Evolutionary conservation across 1,284 basidiomycete species (phyloP), one percentile per base, ranked within the genome.

Genomic region (Tausonia pullulans): DNA sequence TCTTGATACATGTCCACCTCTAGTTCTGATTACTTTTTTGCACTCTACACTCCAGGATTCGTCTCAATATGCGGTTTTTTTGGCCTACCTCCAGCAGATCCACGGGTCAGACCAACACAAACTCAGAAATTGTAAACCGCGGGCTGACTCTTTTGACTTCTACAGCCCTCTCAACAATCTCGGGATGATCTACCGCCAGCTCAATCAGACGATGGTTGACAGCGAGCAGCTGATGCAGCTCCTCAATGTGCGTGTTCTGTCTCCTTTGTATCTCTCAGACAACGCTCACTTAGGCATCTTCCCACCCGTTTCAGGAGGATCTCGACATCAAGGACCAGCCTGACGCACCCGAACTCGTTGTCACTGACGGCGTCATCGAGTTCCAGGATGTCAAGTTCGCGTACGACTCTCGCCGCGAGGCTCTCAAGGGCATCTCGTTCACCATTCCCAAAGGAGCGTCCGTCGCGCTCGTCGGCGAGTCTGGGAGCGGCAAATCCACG

Each of bases 331-430:
- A 87, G 70, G 90, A 95, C 74, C 82, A 82, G 70, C 87, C 86
- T 1, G 81, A 83, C 70, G 88, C 88, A 6, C 80, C 83, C 41
- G 84, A 89, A 63, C 80, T 95, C 44, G 77, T 85, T 57, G 81
- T 90, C n/a, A 78, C 82, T 43, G 78, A 84, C 65, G 83, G 91
- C 9, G 85, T 86, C 71, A 87, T 96, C 72, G 88, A 88, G 72
- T 95, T 96, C 73, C 84, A 88, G 13, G 84, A 89, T 67, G 88
- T 90, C 67, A 82, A 76, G 70, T 90, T 92, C 76, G 86, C 86
- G 7, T 95, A 95, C 75, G 90, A 94, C 70, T 83, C 82, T 39
- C 83, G 83, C 63, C 81, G 80, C 46, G 82, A 82, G 54, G 90
- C 88, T 0, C 80, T 95, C 44, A 82, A 84, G 66, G 83, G 83